Conservation (phyloP, 495 filamentous ascomycete genomes). For the Xylaria telfairii region DNA sequence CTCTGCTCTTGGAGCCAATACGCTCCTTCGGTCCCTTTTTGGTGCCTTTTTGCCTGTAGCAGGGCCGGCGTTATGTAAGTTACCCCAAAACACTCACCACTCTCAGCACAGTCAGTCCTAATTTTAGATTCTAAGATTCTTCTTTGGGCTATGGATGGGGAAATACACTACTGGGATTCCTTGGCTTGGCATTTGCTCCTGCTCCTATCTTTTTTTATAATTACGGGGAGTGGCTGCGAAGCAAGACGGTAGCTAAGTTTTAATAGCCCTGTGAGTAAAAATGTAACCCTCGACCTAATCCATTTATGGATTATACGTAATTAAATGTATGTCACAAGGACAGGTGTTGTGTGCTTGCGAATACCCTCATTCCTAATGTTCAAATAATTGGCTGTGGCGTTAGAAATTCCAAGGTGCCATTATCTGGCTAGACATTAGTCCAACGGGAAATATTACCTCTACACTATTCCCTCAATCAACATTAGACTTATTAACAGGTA, state of each 20-base stretch:
- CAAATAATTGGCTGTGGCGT: no score
- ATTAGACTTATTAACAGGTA: no score
- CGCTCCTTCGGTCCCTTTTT: conserved; percentile 57
- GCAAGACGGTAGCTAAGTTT: background rate
- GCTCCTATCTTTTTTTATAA: conserved; percentile 50
- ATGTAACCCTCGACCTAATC: background rate
- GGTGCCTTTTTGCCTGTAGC: conserved; percentile 60
- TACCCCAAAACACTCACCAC: background rate
- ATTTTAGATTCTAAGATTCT: conserved; percentile 22
- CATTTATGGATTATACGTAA: background rate
- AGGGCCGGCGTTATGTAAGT: conserved; percentile 45
- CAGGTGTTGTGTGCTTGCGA: no score
- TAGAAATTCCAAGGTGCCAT: no score
- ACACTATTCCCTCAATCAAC: no score
- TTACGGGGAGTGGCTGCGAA: conserved; percentile 39
- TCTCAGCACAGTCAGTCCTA: background rate
- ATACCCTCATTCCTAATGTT: no score
- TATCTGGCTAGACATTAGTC: no score
- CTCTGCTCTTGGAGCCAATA: conserved; percentile 58
- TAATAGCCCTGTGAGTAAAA: background rate
- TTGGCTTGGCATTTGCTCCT: conserved; percentile 45
- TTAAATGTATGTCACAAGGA: no score
- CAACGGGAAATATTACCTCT: no score
- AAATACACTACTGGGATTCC: conserved; percentile 48
- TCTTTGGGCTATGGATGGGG: conserved; percentile 56